Percentiles rank a stretch among this genome's conserved stretches.
phyloP scores from a whole-genome alignment of 805 yeast genomes.

The Vanderwaltozyma verrucispora region DNA sequence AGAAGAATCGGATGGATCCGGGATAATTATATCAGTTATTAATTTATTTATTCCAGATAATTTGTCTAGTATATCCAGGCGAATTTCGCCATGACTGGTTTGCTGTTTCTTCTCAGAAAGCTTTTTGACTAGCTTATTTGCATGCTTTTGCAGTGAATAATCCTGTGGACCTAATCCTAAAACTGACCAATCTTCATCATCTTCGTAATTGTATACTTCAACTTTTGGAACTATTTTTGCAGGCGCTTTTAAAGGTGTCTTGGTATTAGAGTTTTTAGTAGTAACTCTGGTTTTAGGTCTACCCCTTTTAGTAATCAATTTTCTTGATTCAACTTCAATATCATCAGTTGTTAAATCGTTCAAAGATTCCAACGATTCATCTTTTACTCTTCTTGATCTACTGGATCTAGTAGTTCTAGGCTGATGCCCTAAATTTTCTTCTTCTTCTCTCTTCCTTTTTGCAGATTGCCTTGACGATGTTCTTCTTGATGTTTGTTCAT shows the following conservation, averaged over 20 bases:
- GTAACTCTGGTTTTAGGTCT: constrained; percentile 4
- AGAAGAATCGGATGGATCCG: constrained; percentile 1
- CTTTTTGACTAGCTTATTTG: constrained; percentile 19
- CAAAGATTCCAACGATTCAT: constrained; percentile 11
- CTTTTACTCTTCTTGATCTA: constrained; percentile 15
- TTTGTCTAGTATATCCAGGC: constrained; percentile 20
- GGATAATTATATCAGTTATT: constrained; percentile 9
- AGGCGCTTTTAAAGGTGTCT: too few species aligned
- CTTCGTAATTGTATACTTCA: constrained; percentile 20
- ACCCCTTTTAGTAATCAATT: constrained; percentile 7
- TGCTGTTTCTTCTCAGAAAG: constrained; percentile 21
- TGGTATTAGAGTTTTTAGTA: constrained; percentile 3
- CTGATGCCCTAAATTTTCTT: constrained; percentile 8
- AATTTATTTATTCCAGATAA: constrained; percentile 17
- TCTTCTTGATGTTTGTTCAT: constrained; percentile 5
- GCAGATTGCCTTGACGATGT: constrained; percentile 16
- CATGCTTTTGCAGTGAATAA: constrained; percentile 8
- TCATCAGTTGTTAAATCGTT: not conserved
- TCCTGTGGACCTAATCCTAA: constrained; percentile 29
- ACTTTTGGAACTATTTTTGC: too few species aligned
- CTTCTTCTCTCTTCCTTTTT: constrained; percentile 26
- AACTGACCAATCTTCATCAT: constrained; percentile 26
- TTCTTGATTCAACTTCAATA: constrained; percentile 3
- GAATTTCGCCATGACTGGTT: constrained; percentile 22
- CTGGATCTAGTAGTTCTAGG: constrained; percentile 3